Percentiles rank a stretch among this genome's conserved stretches.
These are phyloP conservation scores for Fusarium secorum DNA, from an alignment of 2,329 filamentous ascomycete genomes.

Conservation along the genomic window DNA sequence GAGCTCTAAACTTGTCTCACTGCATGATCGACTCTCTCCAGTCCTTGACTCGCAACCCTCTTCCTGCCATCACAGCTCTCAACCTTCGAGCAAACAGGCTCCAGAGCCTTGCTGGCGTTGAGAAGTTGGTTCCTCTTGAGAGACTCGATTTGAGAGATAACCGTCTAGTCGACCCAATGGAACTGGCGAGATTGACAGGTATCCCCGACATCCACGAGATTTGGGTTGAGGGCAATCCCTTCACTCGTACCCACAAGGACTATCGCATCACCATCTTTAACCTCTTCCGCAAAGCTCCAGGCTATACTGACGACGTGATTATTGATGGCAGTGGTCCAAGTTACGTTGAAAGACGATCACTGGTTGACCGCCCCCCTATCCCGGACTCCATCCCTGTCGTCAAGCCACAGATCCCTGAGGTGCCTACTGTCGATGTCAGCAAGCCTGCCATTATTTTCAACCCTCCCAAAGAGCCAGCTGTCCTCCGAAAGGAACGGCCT, in stretches of 20 bases:
- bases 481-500: slow-evolving; percentile 68
- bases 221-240: slow-evolving; percentile 91
- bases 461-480: slow-evolving; percentile 56
- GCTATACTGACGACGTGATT: slow-evolving; percentile 87
- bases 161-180: slow-evolving; percentile 85
- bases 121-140: slow-evolving; percentile 87
- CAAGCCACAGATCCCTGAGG: slow-evolving; percentile 70
- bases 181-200: slow-evolving; percentile 86
- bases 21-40: slow-evolving; percentile 98
- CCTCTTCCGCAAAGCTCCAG: slow-evolving; percentile 87
- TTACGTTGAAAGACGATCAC: slow-evolving; percentile 84
- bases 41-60: slow-evolving; percentile 82
- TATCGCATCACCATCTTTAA: slow-evolving; percentile 96
- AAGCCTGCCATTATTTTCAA: slow-evolving; percentile 70
- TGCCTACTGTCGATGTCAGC: slow-evolving; percentile 70
- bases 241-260: slow-evolving; percentile 83
- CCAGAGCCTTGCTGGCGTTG: slow-evolving; percentile 85
- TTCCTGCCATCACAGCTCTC: slow-evolving; percentile 91
- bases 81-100: slow-evolving; percentile 91
- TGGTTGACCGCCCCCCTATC: slow-evolving; percentile 83
- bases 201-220: slow-evolving; percentile 93
- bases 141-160: slow-evolving; percentile 93
- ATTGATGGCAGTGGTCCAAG: slow-evolving; percentile 85
- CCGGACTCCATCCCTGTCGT: slow-evolving; percentile 80
- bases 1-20: slow-evolving; percentile 90